Evolutionary conservation across 148 eudicot species (phyloP), one percentile per base, ranked within the genome.

Genomic region (Camellia japonica): DNA sequence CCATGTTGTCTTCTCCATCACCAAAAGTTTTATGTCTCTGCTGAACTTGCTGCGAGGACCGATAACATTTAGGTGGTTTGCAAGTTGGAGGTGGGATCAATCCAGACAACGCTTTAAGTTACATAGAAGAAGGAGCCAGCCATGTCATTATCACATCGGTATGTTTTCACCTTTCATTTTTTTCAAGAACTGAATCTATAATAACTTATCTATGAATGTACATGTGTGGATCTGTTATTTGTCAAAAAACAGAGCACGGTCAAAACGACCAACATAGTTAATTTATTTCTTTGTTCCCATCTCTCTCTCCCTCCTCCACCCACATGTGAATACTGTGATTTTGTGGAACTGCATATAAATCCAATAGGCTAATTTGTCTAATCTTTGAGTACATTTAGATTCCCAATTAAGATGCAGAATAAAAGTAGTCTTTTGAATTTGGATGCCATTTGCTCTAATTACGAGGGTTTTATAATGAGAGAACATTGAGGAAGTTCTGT

Each of bases 71-170:
- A 96, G 98, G 98, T 81, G 99, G 98, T 81, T 88, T 96, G 92
- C 99, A 96, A 87, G 89, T 93, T 87, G 99, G 99, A 80, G 99
- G 99, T 47, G 99, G 99, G 63, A 91, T 96, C 83, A 93, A 88
- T 79, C 76, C 93, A 16, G 86, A 84, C 49, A 96, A 96, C 83
- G 97, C 99, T 11, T 75, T 87, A 77, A 90, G 86, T 80, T 96
- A 91, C 89, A 89, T 96, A 76, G 89, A 96, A 20, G 92, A 91
- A 87, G 99, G 98, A 83, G 99, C 98, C 59, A 93, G 97, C 87
- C 99, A 96, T 88, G 95, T 96, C 85, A 93, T 96, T 79, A 89
- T 96, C 69, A 96, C 99, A 67, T 96, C 98, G 13, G 99, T 96
- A 91, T 60, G 88, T 81, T 68, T 75, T 51, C 7, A 16, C 59